Base-by-base conservation (phyloP, 495 filamentous ascomycete genomes). In the Daldinia grandis region DNA sequence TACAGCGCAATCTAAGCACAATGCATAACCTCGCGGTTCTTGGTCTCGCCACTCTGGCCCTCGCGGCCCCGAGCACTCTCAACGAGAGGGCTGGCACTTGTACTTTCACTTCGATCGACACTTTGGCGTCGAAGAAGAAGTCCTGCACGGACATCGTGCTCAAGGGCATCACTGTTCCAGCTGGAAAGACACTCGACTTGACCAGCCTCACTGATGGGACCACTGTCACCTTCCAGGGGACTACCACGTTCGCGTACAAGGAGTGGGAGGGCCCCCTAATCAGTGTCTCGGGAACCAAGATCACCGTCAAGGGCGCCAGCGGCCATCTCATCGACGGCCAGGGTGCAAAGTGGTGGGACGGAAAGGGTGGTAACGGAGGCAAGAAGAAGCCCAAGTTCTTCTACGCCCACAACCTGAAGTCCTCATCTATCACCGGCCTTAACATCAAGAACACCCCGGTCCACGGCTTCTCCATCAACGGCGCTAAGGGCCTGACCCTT, bases 391-490 rank as follows among this genome's bases (percentile, higher is more conserved):
- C 81, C 67, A 86, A 86, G 75, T 87, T 87, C 77, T 87, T 87
- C 78, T 75, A 75, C 55, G 84, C 80, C 15, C 83, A 85, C 63
- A 68, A 47, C 10, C 68, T 87, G 30, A 74, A 72, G 14, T 51
- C 64, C 1, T 84, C 82, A 3, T 56, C 76, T 9, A 83, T 86
- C 53, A 73, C 74, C 12, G 76, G 77, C 30, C 38, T 85, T 17
- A 70, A 78, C 30, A 78, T 85, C 60, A 66, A 79, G 47, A 89
- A 91, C 76, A 85, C 86, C 19, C 90, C 89, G 0, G 87, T 91
- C 5, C 90, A 91, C 64, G 81, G 77, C 24, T 85, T 91, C 75
- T 85, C 81, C 64, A 85, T 91, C 59, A 83, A 87, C 75, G 76
- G 78, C 6, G 75, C 78, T 1, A 76, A 79, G n/a, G 81, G 84